Evolutionary conservation across 2,329 filamentous ascomycete genomes (phyloP), one percentile per base, ranked within the genome.

Genomic region (Falciphora oryzae): DNA sequence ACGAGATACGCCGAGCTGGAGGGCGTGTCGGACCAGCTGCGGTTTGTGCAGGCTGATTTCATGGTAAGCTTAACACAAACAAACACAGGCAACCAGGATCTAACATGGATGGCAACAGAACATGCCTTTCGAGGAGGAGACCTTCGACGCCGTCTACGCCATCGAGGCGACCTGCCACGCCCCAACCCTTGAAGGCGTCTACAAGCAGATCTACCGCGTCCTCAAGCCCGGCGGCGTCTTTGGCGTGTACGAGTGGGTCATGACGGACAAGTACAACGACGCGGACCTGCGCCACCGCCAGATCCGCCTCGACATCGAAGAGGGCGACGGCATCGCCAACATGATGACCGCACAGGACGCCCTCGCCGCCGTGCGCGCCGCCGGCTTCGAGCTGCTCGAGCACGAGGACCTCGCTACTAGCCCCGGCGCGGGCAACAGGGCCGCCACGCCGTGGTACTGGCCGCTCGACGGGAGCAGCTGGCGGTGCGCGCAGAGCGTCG

Each of bases 231-330:
- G 95, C 67, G 94, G 95, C 76, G 83, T 92, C 63, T 99, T 98
- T 72, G 95, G 94, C 74, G 94, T 98, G 63, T 99, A 98, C 80
- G 95, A 99, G 79, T 98, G 95, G 95, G 83, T 98, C 73, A 98
- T 99, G 95, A 98, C 93, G 10, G 93, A 97, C 68, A 81, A 89
- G 28, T 99, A 97, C 79, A 90, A 98, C 80, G 94, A 96, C 75
- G 83, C 90, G 66, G 93, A 97, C 83, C 77, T 91, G 0, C 83
- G 87, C 72, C 95, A 98, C 81, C 90, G 93, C 70, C 87, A 91
- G 75, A 95, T 98, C 74, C 91, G 95, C 68, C 87, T 97, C n/a
- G 93, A 90, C 68, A 99, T 99, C 69, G 95, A 99, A 82, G 89
- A 92, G 75, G 95, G 95, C 73, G 90, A 98, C 74, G 95, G 95